Base-by-base conservation (phyloP, 192 early-diverging fungal genomes). In the Backusella tarrabulga region DNA sequence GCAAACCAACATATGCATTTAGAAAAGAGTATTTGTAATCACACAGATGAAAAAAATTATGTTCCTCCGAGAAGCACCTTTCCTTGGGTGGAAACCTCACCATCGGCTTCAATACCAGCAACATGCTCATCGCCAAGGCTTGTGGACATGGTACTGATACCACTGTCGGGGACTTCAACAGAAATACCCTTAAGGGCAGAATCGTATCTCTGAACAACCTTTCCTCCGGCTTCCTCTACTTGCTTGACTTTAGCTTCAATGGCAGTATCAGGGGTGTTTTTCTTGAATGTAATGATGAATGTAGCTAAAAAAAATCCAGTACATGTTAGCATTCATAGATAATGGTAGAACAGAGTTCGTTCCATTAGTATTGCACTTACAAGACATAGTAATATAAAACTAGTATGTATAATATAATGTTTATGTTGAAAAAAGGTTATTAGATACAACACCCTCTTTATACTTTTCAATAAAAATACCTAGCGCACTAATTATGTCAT, bases 281-380 rank as follows among this genome's bases (percentile, higher is more conserved):
- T 77, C 44, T 83, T 83, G 78, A 83, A 83, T 26, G 78, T 79
- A 35, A 83, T 78, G 50, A 83, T 79, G 36, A 70, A 76, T 63
- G 21, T 63, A 32, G 80, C 73, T 63, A 63, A 63, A 12, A 63
- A 12, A 12, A 26, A 14, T 63, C 1, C 21, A 63, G 4, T 29
- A 4, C 21, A 29, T 0, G 56, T 63, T 29, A 63, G 12, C 11
- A 8, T 3, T 9, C 11, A 29, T 63, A 63, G 3, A 23, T 29
- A 26, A 29, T n/a, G 23, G 12, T 4, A 29, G 4, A 23, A 60
- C 3, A 26, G 0, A 26, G 3, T 63, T 14, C 3, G 14, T 26
- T 29, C 21, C 26, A 23, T 3, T 23, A 3, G 8, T 63, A 26
- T 63, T 29, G 6, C 29, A 63, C 23, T 63, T 63, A 63, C 56